A percentile compares a stretch with the other conserved stretches of the same genome.
These are phyloP conservation scores for Ascochyta lentis DNA, from an alignment of 2,329 filamentous ascomycete genomes.

Conservation along the genomic window DNA sequence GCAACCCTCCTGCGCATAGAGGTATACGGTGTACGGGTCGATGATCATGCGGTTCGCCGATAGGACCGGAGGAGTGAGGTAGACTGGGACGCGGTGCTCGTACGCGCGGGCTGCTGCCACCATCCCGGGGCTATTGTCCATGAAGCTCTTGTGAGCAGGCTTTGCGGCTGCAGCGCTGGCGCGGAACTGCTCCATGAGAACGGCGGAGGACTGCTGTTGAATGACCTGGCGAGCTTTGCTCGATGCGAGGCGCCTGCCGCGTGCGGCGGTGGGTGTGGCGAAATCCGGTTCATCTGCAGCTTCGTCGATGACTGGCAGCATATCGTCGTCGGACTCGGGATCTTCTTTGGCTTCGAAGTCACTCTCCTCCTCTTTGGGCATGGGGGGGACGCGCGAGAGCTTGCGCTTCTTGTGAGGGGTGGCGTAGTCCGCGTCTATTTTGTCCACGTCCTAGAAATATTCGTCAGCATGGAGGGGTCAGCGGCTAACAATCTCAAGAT, in stretches of 20 bases:
- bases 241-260: slow-evolving; percentile 16
- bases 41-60: slow-evolving; percentile 27
- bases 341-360: slow-evolving; percentile 24
- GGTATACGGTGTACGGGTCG: slow-evolving; percentile 20
- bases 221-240: slow-evolving; percentile 20
- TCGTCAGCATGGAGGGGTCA: not conserved
- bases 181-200: slow-evolving; percentile 6
- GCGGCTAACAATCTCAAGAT: not conserved
- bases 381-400: not conserved
- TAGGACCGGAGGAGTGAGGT: slow-evolving; percentile 25
- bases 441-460: slow-evolving; percentile 16
- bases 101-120: slow-evolving; percentile 14
- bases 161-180: not conserved
- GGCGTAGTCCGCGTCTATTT: not conserved
- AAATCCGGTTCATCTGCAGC: not conserved
- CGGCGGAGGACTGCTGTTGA: slow-evolving; percentile 4
- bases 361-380: slow-evolving; percentile 20
- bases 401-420: slow-evolving; percentile 23
- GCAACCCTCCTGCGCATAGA: slow-evolving; percentile 7
- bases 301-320: slow-evolving; percentile 5
- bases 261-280: not conserved
- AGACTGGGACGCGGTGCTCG: slow-evolving; percentile 9
- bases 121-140: slow-evolving; percentile 6
- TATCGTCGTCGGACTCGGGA: slow-evolving; percentile 20
- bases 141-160: not conserved